Base-by-base conservation (phyloP, 208 protist genomes). In the Crithidia bombi region DNA sequence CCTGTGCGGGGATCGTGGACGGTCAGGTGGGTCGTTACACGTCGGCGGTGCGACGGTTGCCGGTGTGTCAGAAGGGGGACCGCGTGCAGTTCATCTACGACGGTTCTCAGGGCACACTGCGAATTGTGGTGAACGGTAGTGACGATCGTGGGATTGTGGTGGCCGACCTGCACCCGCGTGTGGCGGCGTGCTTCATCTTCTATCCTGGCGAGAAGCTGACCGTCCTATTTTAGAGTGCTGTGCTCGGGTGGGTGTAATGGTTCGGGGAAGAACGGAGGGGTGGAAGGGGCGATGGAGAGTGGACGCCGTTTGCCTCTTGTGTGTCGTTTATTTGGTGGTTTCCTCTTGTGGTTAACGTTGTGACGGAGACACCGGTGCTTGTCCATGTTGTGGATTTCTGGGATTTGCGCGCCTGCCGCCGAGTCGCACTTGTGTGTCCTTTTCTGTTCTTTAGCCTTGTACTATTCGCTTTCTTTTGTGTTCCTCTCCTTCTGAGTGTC, bases 141-240 rank as follows among this genome's bases (percentile, higher is more conserved):
- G 65, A 81, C 9, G 79, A 91, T 74, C 62, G 67, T 15, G 86
- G 83, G 17, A 50, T 92, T 9, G 65, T 95, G 12, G 58, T 90
- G 33, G 68, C 68, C 17, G 78, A 89, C 15, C 26, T 93, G 32
- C 81, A 89, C 39, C 75, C 81, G 12, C 66, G 64, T 46, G 66
- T 93, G 19, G 78, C 82, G 1, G 83, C 90, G 3, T 95, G 90
- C 65, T 93, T 95, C 70, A 92, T 95, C 65, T 87, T 95, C 63
- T 89, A 82, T 64, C 90, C 90, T 43, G 83, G 83, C 19, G 90
- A 95, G 59, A 30, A 81, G 0, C 62, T 95, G n/a, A 93, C 85
- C 11, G 61, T 95, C 2, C 62, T 90, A 14, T 87, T 78, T 55
- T 84, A 73, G 21, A 25, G 36, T 26, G 44, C 12, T 50, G n/a